These are phyloP conservation scores for Phytophthora vignae DNA, from an alignment of 352 stramenopile genomes.

Conservation along the genomic window DNA sequence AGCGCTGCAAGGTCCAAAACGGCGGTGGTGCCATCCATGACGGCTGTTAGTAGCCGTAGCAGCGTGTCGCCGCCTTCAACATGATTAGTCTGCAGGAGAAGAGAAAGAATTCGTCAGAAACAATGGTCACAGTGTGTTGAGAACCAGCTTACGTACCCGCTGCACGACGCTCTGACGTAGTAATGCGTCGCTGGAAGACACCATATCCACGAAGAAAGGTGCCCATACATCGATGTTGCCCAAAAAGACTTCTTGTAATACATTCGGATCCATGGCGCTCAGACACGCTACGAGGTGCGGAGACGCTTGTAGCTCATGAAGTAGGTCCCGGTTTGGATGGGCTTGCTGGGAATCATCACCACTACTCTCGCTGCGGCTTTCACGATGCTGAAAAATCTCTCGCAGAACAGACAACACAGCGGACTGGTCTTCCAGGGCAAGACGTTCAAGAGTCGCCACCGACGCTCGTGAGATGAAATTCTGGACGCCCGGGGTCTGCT, in stretches of 20 bases:
- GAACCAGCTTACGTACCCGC: conserved; percentile 34
- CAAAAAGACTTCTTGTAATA: conserved; percentile 70
- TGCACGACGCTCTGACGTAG: conserved; percentile 58
- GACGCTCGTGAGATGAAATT: conserved; percentile 65
- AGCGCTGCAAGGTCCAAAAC: conserved; percentile 56
- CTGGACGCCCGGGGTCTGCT: conserved; percentile 66
- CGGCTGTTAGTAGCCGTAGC: conserved; percentile 53
- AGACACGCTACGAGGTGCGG: conserved; percentile 68
- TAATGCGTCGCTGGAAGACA: conserved; percentile 59
- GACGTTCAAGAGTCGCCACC: conserved; percentile 56
- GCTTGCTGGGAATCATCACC: conserved; percentile 7
- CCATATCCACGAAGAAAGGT: conserved; percentile 72
- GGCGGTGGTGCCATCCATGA: conserved; percentile 52
- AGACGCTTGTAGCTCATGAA: conserved; percentile 61
- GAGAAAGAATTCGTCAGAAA: neutral
- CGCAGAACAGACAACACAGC: conserved; percentile 56
- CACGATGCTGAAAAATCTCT: conserved; percentile 55
- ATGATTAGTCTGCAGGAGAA: conserved; percentile 56
- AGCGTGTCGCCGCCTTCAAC: conserved; percentile 60
- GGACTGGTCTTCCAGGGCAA: conserved; percentile 67
- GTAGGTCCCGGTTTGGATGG: conserved; percentile 50
- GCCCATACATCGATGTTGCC: conserved; percentile 69
- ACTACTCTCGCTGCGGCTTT: conserved; percentile 17
- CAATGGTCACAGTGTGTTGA: neutral
- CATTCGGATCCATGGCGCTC: conserved; percentile 66